Conservation (phyloP, 2,329 filamentous ascomycete genomes). For the Colletotrichum orchidophilum region DNA sequence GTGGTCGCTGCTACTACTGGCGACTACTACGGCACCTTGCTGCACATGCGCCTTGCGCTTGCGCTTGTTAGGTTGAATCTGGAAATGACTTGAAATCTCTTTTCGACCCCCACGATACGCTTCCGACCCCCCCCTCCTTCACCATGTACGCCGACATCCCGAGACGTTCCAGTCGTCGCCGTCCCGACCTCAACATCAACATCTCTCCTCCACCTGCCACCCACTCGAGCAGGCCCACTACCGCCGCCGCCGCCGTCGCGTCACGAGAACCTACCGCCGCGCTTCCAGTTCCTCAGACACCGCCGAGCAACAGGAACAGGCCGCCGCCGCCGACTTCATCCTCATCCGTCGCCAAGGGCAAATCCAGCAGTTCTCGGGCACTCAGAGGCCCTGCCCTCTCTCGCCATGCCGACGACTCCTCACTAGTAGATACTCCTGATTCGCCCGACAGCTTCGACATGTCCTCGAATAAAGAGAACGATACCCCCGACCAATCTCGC, state of each 20-base stretch:
- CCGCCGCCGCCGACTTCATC: conserved; percentile 14
- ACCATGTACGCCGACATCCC: conserved; percentile 30
- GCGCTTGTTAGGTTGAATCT: conserved; percentile 3
- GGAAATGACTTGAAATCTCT: conserved; percentile 33
- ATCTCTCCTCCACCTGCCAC: conserved; percentile 21
- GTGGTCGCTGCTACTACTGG: background rate
- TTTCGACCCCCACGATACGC: conserved; percentile 28
- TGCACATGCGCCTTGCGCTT: background rate
- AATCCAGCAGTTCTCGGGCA: conserved; percentile 44
- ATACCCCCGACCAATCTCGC: conserved; percentile 40
- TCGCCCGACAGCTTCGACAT: conserved; percentile 46
- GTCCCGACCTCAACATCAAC: conserved; percentile 37
- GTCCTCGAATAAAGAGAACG: conserved; percentile 41
- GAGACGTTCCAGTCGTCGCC: conserved; percentile 33
- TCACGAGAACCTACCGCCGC: conserved; percentile 13
- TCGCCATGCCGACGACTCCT: conserved; percentile 45
- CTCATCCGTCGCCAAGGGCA: conserved; percentile 35
- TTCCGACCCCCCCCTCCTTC: conserved; percentile 3
- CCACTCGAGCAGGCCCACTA: conserved; percentile 12
- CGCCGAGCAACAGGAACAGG: conserved; percentile 28
- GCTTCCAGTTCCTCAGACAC: conserved; percentile 22
- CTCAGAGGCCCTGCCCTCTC: conserved; percentile 40
- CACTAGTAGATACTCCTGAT: conserved; percentile 49
- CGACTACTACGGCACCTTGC: background rate
- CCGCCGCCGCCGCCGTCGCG: conserved; percentile 11